A percentile compares a stretch with the other conserved stretches of the same genome.
Conservation (phyloP, 2,329 filamentous ascomycete species). For the Passalora sequoiae region DNA sequence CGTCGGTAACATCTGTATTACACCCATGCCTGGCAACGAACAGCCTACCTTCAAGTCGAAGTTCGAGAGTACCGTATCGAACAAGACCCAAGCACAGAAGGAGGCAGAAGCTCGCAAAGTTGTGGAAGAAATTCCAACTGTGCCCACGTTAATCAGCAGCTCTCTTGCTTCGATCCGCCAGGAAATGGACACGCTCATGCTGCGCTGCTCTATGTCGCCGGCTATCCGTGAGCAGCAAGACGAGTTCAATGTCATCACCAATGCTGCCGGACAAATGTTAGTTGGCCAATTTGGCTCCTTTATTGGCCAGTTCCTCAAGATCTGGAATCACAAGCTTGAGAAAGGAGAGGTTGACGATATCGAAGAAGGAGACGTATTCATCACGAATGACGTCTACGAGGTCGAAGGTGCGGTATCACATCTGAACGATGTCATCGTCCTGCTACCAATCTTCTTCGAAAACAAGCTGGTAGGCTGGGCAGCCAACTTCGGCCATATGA, state of each 20-base stretch:
- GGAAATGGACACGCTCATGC: constrained; percentile 28
- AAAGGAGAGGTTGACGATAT: constrained; percentile 24
- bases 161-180: constrained; percentile 25
- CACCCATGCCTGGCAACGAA: constrained; percentile 24
- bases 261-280: constrained; percentile 23
- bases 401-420: constrained; percentile 27
- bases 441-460: constrained; percentile 25
- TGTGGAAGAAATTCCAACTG: constrained; percentile 24
- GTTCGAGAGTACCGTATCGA: constrained; percentile 18
- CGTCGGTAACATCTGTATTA: constrained; percentile 27
- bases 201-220: constrained; percentile 27
- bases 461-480: constrained; percentile 27
- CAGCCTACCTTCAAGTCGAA: constrained; percentile 24
- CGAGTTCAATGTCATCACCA: constrained; percentile 30
- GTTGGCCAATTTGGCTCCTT: constrained; percentile 27
- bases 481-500: constrained; percentile 28
- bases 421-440: constrained; percentile 25
- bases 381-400: constrained; percentile 28
- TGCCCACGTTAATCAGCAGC: constrained; percentile 24
- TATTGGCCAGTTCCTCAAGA: constrained; percentile 28
- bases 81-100: constrained; percentile 23
- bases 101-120: constrained; percentile 21
- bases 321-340: constrained; percentile 24
- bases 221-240: constrained; percentile 28
- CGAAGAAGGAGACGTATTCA: constrained; percentile 26